Conservation (phyloP, 306 rosid species). For the Prinsepia uniflora region DNA sequence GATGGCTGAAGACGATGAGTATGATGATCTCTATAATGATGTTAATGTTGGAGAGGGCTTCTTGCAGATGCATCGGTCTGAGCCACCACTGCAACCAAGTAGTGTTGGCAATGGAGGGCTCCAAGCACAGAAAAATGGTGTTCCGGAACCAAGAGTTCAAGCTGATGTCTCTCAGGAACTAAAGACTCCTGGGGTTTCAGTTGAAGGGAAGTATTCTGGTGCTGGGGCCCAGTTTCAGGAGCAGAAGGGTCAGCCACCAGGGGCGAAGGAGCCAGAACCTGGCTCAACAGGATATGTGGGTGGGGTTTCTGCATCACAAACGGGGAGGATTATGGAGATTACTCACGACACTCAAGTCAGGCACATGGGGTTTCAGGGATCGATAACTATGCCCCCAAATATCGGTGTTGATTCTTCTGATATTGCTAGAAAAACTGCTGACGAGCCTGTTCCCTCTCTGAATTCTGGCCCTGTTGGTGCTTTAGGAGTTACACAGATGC, state of each 20-base stretch:
- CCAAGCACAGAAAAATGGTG: constrained; percentile 34
- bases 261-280: constrained; percentile 24
- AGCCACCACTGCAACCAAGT: constrained; percentile 28
- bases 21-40: constrained; percentile 49
- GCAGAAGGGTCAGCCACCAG: constrained; percentile 28
- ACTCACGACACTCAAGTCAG: constrained; percentile 26
- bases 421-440: constrained; percentile 21
- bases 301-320: constrained; percentile 24
- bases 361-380: constrained; percentile 33
- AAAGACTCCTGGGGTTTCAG: constrained; percentile 32
- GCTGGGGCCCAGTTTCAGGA: constrained; percentile 28
- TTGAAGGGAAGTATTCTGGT: constrained; percentile 26
- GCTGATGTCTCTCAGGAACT: constrained; percentile 21
- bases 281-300: constrained; percentile 19
- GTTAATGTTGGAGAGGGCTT: constrained; percentile 53
- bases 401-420: constrained; percentile 20
- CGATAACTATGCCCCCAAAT: constrained; percentile 21
- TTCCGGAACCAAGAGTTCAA: constrained; percentile 24
- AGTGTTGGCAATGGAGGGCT: constrained; percentile 31
- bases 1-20: constrained; percentile 47
- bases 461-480: constrained; percentile 26
- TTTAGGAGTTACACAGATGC: constrained; percentile 25
- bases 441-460: constrained; percentile 18
- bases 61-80: constrained; percentile 38
- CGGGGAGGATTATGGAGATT: constrained; percentile 29